Conservation (phyloP, 768 basidiomycete species). For the Dioszegia hungarica region DNA sequence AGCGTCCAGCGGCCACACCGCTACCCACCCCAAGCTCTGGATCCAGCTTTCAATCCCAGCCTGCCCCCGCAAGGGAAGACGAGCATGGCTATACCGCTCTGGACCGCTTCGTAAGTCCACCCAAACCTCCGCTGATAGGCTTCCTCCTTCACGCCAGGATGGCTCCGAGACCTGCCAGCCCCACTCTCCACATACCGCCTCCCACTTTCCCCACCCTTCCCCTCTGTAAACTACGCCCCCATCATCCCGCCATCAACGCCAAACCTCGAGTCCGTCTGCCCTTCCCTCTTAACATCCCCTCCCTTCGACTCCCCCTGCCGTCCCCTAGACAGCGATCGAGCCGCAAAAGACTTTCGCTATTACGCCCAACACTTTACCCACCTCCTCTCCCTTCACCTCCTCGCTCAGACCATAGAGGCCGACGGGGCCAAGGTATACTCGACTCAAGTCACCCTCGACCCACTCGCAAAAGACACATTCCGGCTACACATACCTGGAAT, state of each 20-base stretch:
- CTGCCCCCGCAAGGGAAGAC: neutral
- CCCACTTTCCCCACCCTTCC: conserved; percentile 7
- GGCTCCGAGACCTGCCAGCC: conserved; percentile 20
- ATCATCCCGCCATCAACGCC: no score
- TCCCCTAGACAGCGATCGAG: neutral
- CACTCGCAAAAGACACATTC: conserved; percentile 3
- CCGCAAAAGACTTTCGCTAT: neutral
- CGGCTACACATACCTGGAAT: conserved; percentile 38
- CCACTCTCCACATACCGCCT: neutral
- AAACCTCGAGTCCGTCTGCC: conserved; percentile 1
- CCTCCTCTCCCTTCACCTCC: conserved; percentile 24
- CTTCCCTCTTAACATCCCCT: conserved; percentile 16
- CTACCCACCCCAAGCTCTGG: neutral
- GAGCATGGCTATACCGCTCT: neutral
- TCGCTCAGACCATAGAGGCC: conserved; percentile 8
- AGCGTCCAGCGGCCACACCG: neutral
- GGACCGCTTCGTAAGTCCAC: conserved; percentile 1
- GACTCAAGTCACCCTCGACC: conserved; percentile 6
- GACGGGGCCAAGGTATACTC: conserved; percentile 9
- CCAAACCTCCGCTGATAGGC: conserved; percentile 7
- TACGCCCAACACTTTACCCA: conserved; percentile 25
- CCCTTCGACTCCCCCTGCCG: neutral
- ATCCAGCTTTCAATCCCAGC: neutral
- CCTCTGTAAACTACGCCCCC: conserved; percentile 12
- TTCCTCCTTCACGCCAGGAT: conserved; percentile 16